These are phyloP conservation scores for Vigna hirtella DNA, from an alignment of 306 rosid genomes.

Conservation along the genomic window DNA sequence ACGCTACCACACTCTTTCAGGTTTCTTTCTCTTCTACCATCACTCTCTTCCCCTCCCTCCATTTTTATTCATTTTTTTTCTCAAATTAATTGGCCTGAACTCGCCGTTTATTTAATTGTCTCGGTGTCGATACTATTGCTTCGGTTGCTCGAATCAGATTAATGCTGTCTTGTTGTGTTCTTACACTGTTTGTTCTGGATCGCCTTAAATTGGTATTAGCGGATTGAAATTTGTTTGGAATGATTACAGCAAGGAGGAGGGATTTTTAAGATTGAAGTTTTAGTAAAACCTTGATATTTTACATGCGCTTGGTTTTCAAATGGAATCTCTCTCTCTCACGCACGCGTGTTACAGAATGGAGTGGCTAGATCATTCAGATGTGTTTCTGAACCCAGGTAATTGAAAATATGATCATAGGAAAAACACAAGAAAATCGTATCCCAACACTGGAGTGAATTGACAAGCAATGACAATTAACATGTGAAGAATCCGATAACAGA, in stretches of 20 bases:
- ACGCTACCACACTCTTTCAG: conserved; percentile 91
- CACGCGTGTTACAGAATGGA: not conserved
- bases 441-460: not conserved
- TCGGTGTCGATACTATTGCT: not conserved
- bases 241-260: not conserved
- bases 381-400: not conserved
- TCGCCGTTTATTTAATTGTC: not conserved
- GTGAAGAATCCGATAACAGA: not conserved
- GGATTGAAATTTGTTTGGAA: not conserved
- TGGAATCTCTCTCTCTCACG: not conserved
- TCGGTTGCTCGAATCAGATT: not conserved
- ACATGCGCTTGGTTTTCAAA: not conserved
- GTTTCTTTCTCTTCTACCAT: conserved; percentile 20
- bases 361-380: not conserved
- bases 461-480: not conserved
- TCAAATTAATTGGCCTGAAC: not conserved
- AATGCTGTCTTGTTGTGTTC: not conserved
- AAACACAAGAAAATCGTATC: not conserved
- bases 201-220: not conserved
- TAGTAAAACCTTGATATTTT: not conserved
- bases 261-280: not conserved
- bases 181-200: not conserved
- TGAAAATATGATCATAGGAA: not conserved
- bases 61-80: not conserved
- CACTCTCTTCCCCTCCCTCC: not conserved